These are phyloP conservation scores for Parathielavia appendiculata DNA, from an alignment of 495 filamentous ascomycete species.

Conservation along the genomic window DNA sequence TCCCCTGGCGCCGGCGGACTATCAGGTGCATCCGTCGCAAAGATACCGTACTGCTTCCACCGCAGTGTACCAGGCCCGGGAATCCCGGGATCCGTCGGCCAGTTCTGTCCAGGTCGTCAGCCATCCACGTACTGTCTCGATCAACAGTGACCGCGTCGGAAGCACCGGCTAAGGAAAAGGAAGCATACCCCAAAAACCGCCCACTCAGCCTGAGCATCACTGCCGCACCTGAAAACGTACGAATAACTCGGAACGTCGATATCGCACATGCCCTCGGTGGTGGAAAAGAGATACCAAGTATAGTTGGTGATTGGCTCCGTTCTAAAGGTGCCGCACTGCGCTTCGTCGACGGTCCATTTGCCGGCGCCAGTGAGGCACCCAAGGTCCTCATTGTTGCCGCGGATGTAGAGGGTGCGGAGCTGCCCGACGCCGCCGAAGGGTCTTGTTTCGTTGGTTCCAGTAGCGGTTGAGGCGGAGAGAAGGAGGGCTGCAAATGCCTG, in stretches of 20 bases:
- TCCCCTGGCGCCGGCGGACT: slow-evolving; percentile 7
- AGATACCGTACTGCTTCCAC: slow-evolving; percentile 15
- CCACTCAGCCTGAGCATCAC: background rate
- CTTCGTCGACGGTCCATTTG: slow-evolving; percentile 17
- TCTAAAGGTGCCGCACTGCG: slow-evolving; percentile 11
- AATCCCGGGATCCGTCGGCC: slow-evolving; percentile 1
- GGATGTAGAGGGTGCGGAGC: slow-evolving; percentile 17
- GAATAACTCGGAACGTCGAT: slow-evolving; percentile 9
- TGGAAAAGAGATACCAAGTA: slow-evolving; percentile 1
- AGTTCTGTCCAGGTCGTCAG: background rate
- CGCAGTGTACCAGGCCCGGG: slow-evolving; percentile 3
- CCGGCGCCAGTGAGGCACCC: slow-evolving; percentile 18
- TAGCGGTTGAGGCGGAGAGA: background rate
- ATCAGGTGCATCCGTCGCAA: slow-evolving; percentile 4
- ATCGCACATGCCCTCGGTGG: background rate
- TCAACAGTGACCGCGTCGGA: too few relatives aligned
- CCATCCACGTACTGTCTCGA: background rate
- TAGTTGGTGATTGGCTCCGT: background rate
- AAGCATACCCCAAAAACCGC: slow-evolving; percentile 15
- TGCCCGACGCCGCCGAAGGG: slow-evolving; percentile 14
- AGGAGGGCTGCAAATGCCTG: background rate
- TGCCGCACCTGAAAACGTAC: slow-evolving; percentile 9
- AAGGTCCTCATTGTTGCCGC: slow-evolving; percentile 9
- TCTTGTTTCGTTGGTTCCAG: background rate
- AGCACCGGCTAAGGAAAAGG: background rate